Conservation (phyloP, 768 basidiomycete genomes). For the Xanthoconium purpureum region DNA sequence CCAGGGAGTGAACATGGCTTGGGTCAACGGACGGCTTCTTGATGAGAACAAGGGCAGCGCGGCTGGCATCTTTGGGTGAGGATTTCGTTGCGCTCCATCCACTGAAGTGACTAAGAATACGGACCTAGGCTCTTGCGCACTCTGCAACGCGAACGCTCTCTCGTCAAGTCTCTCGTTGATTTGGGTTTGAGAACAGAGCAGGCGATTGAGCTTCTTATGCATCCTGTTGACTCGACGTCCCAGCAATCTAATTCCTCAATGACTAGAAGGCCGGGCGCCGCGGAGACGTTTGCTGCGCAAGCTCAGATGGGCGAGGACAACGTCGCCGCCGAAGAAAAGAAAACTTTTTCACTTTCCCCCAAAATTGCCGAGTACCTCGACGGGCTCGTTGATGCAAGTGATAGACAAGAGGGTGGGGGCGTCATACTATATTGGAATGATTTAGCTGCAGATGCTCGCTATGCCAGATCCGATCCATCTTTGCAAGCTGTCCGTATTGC, state of each 20-base stretch:
- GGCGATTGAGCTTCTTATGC: conserved; percentile 71
- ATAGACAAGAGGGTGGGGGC: conserved; percentile 72
- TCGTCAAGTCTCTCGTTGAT: conserved; percentile 55
- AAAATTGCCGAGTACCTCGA: conserved; percentile 38
- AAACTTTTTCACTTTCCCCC: conserved; percentile 77
- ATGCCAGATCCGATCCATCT: conserved; percentile 50
- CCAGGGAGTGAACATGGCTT: conserved; percentile 56
- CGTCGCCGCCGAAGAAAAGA: conserved; percentile 58
- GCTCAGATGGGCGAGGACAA: background rate
- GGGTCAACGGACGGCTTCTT: conserved; percentile 77
- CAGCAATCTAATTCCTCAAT: conserved; percentile 36
- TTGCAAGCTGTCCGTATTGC: conserved; percentile 44
- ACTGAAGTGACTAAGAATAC: conserved; percentile 6
- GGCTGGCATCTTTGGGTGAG: conserved; percentile 48
- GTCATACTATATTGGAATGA: conserved; percentile 90
- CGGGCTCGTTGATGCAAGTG: conserved; percentile 89
- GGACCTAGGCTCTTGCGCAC: conserved; percentile 56
- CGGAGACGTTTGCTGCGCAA: conserved; percentile 5
- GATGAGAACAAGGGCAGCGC: conserved; percentile 64
- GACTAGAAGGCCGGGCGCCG: conserved; percentile 5
- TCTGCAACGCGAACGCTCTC: conserved; percentile 65
- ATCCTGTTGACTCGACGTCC: conserved; percentile 52
- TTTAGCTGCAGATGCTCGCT: conserved; percentile 75
- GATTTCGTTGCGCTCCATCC: background rate
- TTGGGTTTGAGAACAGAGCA: conserved; percentile 63